Evolutionary conservation across 2,329 filamentous ascomycete species (phyloP).

Genomic region (Fusarium algeriense): DNA sequence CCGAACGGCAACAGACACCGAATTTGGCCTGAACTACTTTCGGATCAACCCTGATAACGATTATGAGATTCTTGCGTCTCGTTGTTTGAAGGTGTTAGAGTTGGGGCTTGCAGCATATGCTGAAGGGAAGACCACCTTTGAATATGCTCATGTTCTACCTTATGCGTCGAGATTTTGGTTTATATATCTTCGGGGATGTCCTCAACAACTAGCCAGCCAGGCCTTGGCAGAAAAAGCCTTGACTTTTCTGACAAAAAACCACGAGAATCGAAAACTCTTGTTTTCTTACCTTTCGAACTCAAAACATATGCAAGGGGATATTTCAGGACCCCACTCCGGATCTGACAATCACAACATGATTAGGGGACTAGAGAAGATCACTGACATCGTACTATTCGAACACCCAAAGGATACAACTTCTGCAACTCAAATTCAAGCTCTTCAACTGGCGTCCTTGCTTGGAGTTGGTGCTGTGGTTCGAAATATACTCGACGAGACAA

Average conservation of each 20-base stretch:
- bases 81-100: neutral
- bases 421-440: neutral
- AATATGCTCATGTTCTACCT: neutral
- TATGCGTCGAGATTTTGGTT: slow-evolving; percentile 16
- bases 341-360: neutral
- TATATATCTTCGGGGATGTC: slow-evolving; percentile 4
- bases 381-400: neutral
- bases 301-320: neutral
- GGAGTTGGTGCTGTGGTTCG: neutral
- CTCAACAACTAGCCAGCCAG: neutral
- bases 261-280: slow-evolving; percentile 3
- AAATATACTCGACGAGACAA: neutral
- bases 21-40: neutral
- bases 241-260: neutral
- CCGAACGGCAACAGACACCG: neutral
- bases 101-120: neutral
- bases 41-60: neutral
- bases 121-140: neutral
- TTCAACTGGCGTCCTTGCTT: slow-evolving; percentile 15
- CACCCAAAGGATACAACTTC: neutral
- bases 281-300: neutral
- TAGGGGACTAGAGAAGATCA: neutral
- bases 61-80: slow-evolving; percentile 1
- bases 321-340: neutral
- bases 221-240: neutral